Evolutionary conservation across 768 basidiomycete species (phyloP).

Genomic region (Phylloporus sp.): DNA sequence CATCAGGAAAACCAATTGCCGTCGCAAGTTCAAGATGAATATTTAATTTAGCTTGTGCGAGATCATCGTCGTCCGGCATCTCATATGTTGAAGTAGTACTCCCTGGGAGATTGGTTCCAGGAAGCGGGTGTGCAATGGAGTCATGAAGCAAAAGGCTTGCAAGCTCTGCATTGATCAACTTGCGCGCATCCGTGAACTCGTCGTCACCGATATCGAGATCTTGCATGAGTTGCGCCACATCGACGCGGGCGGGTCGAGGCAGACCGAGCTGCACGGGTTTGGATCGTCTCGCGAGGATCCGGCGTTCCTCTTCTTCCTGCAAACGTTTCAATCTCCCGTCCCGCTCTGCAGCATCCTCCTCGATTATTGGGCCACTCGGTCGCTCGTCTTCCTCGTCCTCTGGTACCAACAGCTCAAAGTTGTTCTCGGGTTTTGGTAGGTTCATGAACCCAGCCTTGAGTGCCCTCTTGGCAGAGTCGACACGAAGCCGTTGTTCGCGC

Average conservation of each 20-base stretch:
- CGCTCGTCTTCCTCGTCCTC: slow-evolving; percentile 71
- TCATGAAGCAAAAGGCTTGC: slow-evolving; percentile 82
- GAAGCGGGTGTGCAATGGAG: slow-evolving; percentile 79
- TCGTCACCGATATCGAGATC: slow-evolving; percentile 52
- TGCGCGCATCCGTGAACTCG: slow-evolving; percentile 49
- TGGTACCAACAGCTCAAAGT: slow-evolving; percentile 91
- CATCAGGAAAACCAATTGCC: slow-evolving; percentile 80
- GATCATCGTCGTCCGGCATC: slow-evolving; percentile 71
- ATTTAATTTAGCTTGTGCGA: slow-evolving; percentile 63
- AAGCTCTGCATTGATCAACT: slow-evolving; percentile 74
- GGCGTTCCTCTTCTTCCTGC: slow-evolving; percentile 73
- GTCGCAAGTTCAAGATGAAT: slow-evolving; percentile 81
- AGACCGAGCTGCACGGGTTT: slow-evolving; percentile 76
- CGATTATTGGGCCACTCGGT: slow-evolving; percentile 26
- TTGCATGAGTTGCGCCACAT: slow-evolving; percentile 59
- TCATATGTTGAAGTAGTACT: slow-evolving; percentile 64
- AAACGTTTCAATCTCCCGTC: slow-evolving; percentile 68
- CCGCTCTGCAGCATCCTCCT: slow-evolving; percentile 91
- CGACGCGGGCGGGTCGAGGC: slow-evolving; percentile 83
- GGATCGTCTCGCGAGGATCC: slow-evolving; percentile 77
- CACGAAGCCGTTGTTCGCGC: slow-evolving; percentile 63
- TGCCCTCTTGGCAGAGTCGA: slow-evolving; percentile 64
- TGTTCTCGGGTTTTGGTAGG: slow-evolving; percentile 92
- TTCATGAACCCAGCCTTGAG: slow-evolving; percentile 77
- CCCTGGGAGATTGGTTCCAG: slow-evolving; percentile 79